Evolutionary conservation across 345 rosid species (phyloP), one percentile per base, ranked within the genome.

Genomic region (Heritiera littoralis): DNA sequence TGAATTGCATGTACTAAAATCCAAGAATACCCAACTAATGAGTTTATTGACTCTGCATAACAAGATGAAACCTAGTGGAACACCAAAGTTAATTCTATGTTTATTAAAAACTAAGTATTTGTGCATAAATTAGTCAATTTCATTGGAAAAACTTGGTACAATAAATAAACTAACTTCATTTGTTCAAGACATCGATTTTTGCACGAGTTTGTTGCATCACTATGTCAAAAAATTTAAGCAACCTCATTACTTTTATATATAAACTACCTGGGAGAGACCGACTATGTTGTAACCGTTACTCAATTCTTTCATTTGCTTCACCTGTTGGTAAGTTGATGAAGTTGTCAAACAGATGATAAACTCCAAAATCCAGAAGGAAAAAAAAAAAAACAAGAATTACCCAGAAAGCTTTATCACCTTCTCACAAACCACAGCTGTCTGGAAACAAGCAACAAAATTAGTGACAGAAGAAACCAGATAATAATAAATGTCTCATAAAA

Each of bases 251-350:
- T 2, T 35, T 45, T 18, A 72, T 32, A 38, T 13, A 51, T 64
- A 80, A 76, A 65, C 78, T 71, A 90, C 98, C 95, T 93, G 99
- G 67, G 98, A 95, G 79, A 90, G 93, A 67, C 95, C 99, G 84
- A 95, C 98, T 23, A 95, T 87, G 86, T 88, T 91, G 87, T 89
- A 92, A 63, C 99, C 99, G 68, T 87, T 77, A 48, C 89, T 88
- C 83, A 95, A 82, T 84, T 88, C 95, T 86, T 89, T 76, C 93
- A 93, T 92, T 82, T 86, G 60, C 83, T 90, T 92, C 87, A 95
- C 93, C 94, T 90, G 80, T 30, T 75, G 35, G 72, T 70, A 59
- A 55, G 56, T 74, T 45, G 76, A 11, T 77, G 68, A 75, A 74
- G 52, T 48, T 82, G 76, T 80, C 73, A 84, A 54, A 69, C 72